A percentile compares a stretch with the other conserved stretches of the same genome.
Conservation (phyloP, 495 filamentous ascomycete species). For the Hypoxylon crocopeplum region DNA sequence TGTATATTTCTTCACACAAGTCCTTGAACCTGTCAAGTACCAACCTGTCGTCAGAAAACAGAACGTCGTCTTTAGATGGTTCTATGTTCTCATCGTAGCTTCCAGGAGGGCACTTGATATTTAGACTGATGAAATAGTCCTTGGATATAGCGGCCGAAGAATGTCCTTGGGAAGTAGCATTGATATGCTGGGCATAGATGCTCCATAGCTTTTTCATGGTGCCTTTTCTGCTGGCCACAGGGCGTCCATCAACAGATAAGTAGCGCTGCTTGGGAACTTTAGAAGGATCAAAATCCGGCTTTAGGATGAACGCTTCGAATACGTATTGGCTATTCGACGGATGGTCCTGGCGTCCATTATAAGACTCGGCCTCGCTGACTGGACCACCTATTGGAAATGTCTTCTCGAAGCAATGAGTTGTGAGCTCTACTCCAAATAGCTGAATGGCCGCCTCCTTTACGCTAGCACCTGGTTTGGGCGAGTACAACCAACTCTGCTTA, state of each 20-base stretch:
- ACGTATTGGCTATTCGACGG: conserved; percentile 1
- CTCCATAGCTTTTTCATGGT: conserved; percentile 70
- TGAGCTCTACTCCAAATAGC: conserved; percentile 70
- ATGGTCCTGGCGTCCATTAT: neutral
- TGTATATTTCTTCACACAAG: conserved; percentile 63
- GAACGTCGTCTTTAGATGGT: conserved; percentile 85
- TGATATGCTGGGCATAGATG: conserved; percentile 38
- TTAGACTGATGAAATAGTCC: conserved; percentile 76
- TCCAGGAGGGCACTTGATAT: conserved; percentile 71
- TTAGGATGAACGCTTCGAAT: conserved; percentile 68
- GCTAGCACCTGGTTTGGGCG: conserved; percentile 60
- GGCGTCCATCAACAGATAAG: conserved; percentile 79
- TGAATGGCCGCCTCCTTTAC: conserved; percentile 73
- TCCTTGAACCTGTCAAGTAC: conserved; percentile 59
- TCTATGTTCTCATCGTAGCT: conserved; percentile 91
- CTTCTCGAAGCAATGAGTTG: conserved; percentile 53
- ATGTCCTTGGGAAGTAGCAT: neutral
- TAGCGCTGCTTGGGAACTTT: conserved; percentile 68
- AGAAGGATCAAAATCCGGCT: conserved; percentile 53
- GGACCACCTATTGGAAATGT: conserved; percentile 22
- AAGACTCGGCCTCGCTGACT: neutral
- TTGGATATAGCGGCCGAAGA: conserved; percentile 39
- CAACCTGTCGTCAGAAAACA: conserved; percentile 69
- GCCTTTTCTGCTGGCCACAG: conserved; percentile 68
- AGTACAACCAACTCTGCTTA: conserved; percentile 74